These are phyloP conservation scores for Diaporthe velutina DNA, from an alignment of 2,329 filamentous ascomycete species.

Conservation along the genomic window DNA sequence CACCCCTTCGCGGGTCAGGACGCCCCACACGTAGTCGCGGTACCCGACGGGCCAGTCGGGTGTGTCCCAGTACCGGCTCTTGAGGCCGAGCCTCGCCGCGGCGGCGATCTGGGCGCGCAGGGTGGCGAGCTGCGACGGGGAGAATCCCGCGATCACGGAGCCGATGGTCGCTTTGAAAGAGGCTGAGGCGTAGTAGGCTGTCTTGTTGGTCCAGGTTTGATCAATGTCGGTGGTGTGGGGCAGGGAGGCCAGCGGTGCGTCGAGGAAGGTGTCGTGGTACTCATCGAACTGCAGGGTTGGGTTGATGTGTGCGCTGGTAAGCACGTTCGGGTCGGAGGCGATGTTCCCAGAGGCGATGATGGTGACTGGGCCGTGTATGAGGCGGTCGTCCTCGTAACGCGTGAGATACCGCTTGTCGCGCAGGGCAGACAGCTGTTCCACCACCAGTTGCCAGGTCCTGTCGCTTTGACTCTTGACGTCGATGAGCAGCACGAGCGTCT, in stretches of 20 bases:
- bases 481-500: slow-evolving; percentile 72
- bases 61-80: slow-evolving; percentile 69
- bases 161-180: slow-evolving; percentile 59
- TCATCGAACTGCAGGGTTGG: background rate
- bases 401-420: slow-evolving; percentile 69
- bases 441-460: slow-evolving; percentile 65
- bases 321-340: background rate
- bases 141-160: background rate
- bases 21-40: slow-evolving; percentile 68
- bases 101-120: slow-evolving; percentile 11
- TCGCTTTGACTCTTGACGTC: slow-evolving; percentile 74
- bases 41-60: slow-evolving; percentile 68
- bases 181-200: slow-evolving; percentile 76
- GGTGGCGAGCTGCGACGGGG: background rate
- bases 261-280: slow-evolving; percentile 70
- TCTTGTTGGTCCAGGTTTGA: slow-evolving; percentile 47
- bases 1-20: slow-evolving; percentile 66
- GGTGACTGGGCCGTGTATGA: slow-evolving; percentile 71
- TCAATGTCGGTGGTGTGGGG: slow-evolving; percentile 34
- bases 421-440: slow-evolving; percentile 70
- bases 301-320: background rate
- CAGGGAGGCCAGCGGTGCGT: slow-evolving; percentile 69
- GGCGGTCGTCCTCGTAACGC: slow-evolving; percentile 61
- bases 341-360: slow-evolving; percentile 75
- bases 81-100: background rate